Percentiles rank a stretch among this genome's conserved stretches.
Conservation (phyloP, 495 filamentous ascomycete genomes). For the Xylaria curta region DNA sequence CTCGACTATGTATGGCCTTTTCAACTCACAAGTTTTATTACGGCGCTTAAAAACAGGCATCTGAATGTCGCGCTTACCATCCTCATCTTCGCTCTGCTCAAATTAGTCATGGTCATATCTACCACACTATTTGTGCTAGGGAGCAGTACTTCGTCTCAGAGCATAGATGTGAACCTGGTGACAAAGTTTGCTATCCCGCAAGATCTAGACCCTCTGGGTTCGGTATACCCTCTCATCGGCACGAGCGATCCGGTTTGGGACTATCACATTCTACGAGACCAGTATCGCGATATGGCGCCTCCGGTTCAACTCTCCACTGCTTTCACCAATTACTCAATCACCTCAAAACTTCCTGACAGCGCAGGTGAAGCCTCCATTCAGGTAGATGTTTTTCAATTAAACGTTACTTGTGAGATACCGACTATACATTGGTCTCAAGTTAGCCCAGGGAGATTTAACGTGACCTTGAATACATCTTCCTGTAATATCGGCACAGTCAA, state of each 20-base stretch:
- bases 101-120: constrained; percentile 1
- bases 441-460: background rate
- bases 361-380: background rate
- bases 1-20: constrained; percentile 22
- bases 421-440: background rate
- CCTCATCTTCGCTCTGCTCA: background rate
- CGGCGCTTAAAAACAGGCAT: background rate
- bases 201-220: background rate
- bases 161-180: background rate
- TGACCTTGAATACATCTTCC: background rate
- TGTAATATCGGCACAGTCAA: background rate
- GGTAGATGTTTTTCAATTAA: background rate
- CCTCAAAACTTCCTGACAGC: background rate
- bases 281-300: background rate
- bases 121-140: constrained; percentile 3
- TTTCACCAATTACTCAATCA: constrained; percentile 1
- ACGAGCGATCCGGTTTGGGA: constrained; percentile 9
- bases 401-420: background rate
- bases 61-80: background rate
- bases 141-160: background rate
- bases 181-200: background rate
- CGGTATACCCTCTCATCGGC: background rate
- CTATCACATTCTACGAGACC: background rate
- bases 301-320: background rate
- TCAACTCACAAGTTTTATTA: background rate